Percentiles rank a stretch among this genome's conserved stretches.
phyloP scores from a whole-genome alignment of 805 yeast genomes.

The Komagataella mondaviorum region DNA sequence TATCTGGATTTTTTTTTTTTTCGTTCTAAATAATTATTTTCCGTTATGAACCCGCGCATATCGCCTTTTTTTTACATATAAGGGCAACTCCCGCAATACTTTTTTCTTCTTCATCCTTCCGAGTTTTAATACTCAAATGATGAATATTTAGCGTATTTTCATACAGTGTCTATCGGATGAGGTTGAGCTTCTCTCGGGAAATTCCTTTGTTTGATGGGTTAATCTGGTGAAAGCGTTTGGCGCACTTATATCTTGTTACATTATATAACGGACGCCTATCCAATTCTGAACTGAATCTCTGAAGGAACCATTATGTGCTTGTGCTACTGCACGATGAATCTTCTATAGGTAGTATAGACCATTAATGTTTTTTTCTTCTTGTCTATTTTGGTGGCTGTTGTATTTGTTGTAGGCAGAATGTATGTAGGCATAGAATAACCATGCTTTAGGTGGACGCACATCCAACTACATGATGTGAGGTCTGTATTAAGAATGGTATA shows the following conservation, averaged over 20 bases:
- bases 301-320: not conserved
- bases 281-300: not conserved
- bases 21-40: not conserved
- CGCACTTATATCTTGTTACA: not conserved
- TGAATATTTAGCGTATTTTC: not conserved
- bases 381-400: not conserved
- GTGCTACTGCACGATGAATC: not conserved
- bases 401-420: not conserved
- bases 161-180: not conserved
- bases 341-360: not conserved
- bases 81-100: not conserved
- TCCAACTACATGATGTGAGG: not conserved
- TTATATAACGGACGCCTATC: not conserved
- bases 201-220: not conserved
- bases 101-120: not conserved
- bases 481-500: not conserved
- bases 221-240: not conserved
- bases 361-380: not conserved
- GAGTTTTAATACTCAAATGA: not conserved
- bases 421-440: not conserved
- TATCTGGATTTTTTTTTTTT: not conserved
- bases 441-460: not conserved
- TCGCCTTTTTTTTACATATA: not conserved
- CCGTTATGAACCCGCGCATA: not conserved
- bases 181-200: not conserved